phyloP scores from a whole-genome alignment of 2,329 filamentous ascomycete species.

The Microcera coccophila region DNA sequence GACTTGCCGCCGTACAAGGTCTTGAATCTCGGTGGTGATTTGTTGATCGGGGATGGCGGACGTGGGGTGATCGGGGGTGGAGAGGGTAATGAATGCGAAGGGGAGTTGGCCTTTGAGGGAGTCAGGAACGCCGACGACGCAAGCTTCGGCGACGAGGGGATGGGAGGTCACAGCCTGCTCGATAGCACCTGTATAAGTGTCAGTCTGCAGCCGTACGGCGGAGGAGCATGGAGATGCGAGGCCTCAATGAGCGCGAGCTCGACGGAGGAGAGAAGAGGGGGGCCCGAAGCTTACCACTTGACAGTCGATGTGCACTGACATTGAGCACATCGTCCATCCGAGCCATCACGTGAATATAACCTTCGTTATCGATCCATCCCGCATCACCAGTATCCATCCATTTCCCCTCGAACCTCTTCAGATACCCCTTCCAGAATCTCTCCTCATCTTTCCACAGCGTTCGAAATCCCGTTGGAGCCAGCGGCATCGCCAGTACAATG shows the following conservation, averaged over 20 bases:
- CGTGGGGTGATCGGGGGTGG: conserved; percentile 43
- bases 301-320: conserved; percentile 88
- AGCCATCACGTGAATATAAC: conserved; percentile 62
- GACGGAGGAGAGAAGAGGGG: no score
- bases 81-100: conserved; percentile 75
- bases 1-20: conserved; percentile 71
- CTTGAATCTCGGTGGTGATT: conserved; percentile 62
- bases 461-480: conserved; percentile 82
- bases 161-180: conserved; percentile 88
- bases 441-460: conserved; percentile 83
- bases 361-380: conserved; percentile 75
- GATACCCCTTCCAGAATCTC: conserved; percentile 79
- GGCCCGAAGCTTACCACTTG: conserved; percentile 62
- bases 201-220: background rate
- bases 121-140: conserved; percentile 83
- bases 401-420: conserved; percentile 73
- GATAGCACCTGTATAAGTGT: conserved; percentile 60
- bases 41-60: conserved; percentile 47
- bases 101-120: conserved; percentile 84
- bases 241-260: no score
- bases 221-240: background rate
- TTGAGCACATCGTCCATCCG: conserved; percentile 85
- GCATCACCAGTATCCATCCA: conserved; percentile 93
- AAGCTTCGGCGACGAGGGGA: conserved; percentile 73
- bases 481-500: conserved; percentile 76